A percentile compares a stretch with the other conserved stretches of the same genome.
Evolutionary conservation across 352 stramenopile species (phyloP).

Genomic region (Globisporangium perplexum): DNA sequence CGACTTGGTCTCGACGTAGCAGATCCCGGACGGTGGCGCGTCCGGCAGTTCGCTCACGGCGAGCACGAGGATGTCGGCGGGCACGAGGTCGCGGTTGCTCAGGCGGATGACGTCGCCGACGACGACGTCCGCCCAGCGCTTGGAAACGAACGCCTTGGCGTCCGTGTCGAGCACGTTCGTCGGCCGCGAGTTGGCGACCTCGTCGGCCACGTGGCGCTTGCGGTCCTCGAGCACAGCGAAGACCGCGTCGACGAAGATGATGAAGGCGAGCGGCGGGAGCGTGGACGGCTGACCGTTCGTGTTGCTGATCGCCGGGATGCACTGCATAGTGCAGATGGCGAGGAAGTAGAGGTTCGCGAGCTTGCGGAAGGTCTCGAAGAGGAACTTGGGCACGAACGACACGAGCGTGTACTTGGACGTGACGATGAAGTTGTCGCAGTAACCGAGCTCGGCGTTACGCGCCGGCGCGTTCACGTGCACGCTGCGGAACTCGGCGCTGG

Average conservation of each 20-base stretch:
- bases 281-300: slow-evolving; percentile 84
- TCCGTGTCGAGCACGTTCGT: slow-evolving; percentile 53
- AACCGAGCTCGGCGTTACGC: slow-evolving; percentile 52
- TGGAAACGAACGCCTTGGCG: slow-evolving; percentile 40
- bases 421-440: slow-evolving; percentile 87
- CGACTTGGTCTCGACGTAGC: slow-evolving; percentile 90
- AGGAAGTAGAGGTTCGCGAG: slow-evolving; percentile 94
- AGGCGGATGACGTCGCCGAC: slow-evolving; percentile 85
- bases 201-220: slow-evolving; percentile 82
- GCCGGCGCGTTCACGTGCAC: slow-evolving; percentile 54
- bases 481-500: slow-evolving; percentile 34
- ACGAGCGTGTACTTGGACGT: slow-evolving; percentile 90
- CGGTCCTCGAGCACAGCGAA: slow-evolving; percentile 87
- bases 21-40: slow-evolving; percentile 59
- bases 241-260: slow-evolving; percentile 87
- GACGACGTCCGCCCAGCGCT: slow-evolving; percentile 73
- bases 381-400: slow-evolving; percentile 88
- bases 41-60: slow-evolving; percentile 62
- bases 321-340: slow-evolving; percentile 83
- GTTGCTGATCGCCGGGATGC: slow-evolving; percentile 89
- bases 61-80: slow-evolving; percentile 82
- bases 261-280: slow-evolving; percentile 85
- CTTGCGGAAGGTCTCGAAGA: slow-evolving; percentile 89
- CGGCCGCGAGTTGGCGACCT: slow-evolving; percentile 66
- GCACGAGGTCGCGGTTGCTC: slow-evolving; percentile 75